A percentile compares a stretch with the other conserved stretches of the same genome.
phyloP scores from a whole-genome alignment of 495 filamentous ascomycete species.

The Penicillium malachiteum region DNA sequence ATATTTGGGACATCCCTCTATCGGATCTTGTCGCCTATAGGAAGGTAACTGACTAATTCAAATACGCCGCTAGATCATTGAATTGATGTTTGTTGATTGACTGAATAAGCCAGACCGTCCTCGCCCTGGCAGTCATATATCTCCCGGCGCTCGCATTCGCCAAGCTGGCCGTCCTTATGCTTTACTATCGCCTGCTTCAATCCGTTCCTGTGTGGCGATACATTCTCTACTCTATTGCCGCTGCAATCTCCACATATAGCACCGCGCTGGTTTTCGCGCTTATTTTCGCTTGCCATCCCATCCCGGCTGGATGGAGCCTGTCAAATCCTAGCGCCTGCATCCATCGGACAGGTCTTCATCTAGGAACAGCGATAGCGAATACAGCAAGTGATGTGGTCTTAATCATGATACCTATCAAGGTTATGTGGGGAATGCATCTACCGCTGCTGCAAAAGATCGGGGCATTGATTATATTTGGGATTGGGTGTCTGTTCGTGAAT shows the following conservation, averaged over 20 bases:
- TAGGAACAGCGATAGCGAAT: neutral
- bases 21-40: neutral
- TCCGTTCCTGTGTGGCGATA: neutral
- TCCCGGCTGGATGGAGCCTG: neutral
- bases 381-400: neutral
- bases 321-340: neutral
- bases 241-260: constrained; percentile 26
- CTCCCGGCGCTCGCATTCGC: constrained; percentile 34
- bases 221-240: neutral
- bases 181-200: constrained; percentile 20
- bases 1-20: neutral
- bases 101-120: constrained; percentile 14
- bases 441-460: neutral
- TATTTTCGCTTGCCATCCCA: constrained; percentile 8
- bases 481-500: neutral
- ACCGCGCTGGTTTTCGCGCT: constrained; percentile 27
- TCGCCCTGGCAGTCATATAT: constrained; percentile 28
- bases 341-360: neutral
- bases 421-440: neutral
- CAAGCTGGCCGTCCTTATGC: constrained; percentile 29
- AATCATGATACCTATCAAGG: neutral
- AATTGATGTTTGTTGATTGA: neutral
- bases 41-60: neutral
- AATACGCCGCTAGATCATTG: neutral
- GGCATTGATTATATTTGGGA: neutral